These are phyloP conservation scores for Myrmaecium sp. DNA, from an alignment of 2,329 filamentous ascomycete species.

Conservation along the genomic window DNA sequence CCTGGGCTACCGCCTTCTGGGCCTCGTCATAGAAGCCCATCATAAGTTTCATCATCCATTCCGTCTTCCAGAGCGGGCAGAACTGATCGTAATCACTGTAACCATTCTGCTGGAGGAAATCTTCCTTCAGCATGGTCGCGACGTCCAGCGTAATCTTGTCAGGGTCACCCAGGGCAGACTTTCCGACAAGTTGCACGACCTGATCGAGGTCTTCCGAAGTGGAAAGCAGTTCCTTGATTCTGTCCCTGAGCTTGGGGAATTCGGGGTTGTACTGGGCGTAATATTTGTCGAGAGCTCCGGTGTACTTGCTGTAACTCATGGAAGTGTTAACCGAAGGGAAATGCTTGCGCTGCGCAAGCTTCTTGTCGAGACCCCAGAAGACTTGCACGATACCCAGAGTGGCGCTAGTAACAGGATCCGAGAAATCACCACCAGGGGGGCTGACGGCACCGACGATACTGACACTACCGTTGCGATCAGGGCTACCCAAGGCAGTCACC, in stretches of 20 bases:
- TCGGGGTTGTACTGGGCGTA: conserved; percentile 90
- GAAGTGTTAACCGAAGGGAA: conserved; percentile 97
- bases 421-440: conserved; percentile 96
- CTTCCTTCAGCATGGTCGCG: conserved; percentile 83
- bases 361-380: conserved; percentile 99
- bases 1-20: conserved; percentile 85
- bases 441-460: conserved; percentile 96
- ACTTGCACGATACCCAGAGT: conserved; percentile 97
- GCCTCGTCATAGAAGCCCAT: conserved; percentile 95
- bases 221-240: conserved; percentile 82
- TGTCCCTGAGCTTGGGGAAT: conserved; percentile 81
- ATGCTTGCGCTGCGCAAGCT: conserved; percentile 95
- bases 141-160: conserved; percentile 98
- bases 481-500: conserved; percentile 70
- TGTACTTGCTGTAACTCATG: conserved; percentile 95
- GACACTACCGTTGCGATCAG: conserved; percentile 77
- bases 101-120: conserved; percentile 97
- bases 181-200: conserved; percentile 95
- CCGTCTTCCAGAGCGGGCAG: conserved; percentile 98
- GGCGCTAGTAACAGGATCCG: conserved; percentile 85
- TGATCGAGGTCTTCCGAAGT: conserved; percentile 96
- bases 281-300: conserved; percentile 69
- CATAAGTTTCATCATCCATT: conserved; percentile 99
- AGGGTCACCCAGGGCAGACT: conserved; percentile 84
- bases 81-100: conserved; percentile 99